These are phyloP conservation scores for Starmerella bombicola DNA, from an alignment of 805 yeast genomes.

Conservation along the genomic window DNA sequence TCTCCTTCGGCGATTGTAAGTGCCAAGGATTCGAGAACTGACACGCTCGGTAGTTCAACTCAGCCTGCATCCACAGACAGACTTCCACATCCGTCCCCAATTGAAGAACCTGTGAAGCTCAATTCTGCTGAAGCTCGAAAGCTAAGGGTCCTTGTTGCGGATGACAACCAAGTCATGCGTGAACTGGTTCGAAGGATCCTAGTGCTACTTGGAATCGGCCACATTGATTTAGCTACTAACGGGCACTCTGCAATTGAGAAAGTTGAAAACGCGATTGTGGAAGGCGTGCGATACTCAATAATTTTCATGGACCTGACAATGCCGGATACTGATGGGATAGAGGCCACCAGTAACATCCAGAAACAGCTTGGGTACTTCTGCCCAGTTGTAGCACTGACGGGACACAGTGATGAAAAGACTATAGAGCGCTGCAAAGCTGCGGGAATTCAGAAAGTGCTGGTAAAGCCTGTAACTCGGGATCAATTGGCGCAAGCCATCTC, in stretches of 20 bases:
- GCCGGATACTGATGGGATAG: slow-evolving; percentile 25
- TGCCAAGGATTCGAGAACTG: not conserved
- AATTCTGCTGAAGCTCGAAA: not conserved
- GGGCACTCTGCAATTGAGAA: slow-evolving; percentile 76
- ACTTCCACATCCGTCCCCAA: not conserved
- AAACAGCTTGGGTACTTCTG: slow-evolving; percentile 44
- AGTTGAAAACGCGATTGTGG: slow-evolving; percentile 38
- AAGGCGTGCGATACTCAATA: slow-evolving; percentile 29
- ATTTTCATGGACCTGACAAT: slow-evolving; percentile 27
- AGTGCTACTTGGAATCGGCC: slow-evolving; percentile 56
- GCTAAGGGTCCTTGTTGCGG: slow-evolving; percentile 63
- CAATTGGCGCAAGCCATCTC: slow-evolving; percentile 3
- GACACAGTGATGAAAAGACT: slow-evolving; percentile 81
- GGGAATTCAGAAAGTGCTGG: slow-evolving; percentile 78
- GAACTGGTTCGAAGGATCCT: slow-evolving; percentile 81
- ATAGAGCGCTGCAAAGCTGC: slow-evolving; percentile 62
- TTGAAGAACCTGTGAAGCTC: not conserved
- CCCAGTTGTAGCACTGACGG: slow-evolving; percentile 90
- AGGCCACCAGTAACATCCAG: slow-evolving; percentile 39
- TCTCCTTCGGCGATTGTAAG: not conserved
- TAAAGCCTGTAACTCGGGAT: slow-evolving; percentile 62
- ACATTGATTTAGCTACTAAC: slow-evolving; percentile 68
- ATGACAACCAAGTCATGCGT: slow-evolving; percentile 81
- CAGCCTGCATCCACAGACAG: not conserved
- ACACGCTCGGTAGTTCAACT: not conserved